phyloP scores from a whole-genome alignment of 257 asterid species.

The Penstemon eatonii region DNA sequence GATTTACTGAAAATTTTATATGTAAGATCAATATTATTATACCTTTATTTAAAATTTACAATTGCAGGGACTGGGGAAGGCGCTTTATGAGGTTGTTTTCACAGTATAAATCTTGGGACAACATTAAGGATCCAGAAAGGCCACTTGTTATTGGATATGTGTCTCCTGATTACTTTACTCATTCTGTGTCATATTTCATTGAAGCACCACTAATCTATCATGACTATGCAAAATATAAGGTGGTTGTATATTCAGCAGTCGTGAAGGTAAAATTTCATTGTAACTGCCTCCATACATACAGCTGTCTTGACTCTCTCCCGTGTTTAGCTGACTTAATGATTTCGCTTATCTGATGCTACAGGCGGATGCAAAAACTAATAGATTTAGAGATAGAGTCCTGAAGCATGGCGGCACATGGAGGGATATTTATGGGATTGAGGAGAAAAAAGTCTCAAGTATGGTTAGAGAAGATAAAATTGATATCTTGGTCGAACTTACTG shows the following conservation, averaged over 20 bases:
- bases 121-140: slow-evolving; percentile 81
- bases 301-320: slow-evolving; percentile 8
- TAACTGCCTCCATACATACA: slow-evolving; percentile 23
- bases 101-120: slow-evolving; percentile 89
- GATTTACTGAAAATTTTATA: slow-evolving; percentile 9
- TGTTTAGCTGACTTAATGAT: slow-evolving; percentile 18
- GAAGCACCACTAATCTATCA: slow-evolving; percentile 90
- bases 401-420: slow-evolving; percentile 92
- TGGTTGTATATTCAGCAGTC: slow-evolving; percentile 95
- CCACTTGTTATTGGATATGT: slow-evolving; percentile 91
- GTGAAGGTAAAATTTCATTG: slow-evolving; percentile 69
- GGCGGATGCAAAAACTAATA: slow-evolving; percentile 97
- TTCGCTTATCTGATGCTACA: slow-evolving; percentile 39
- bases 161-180: slow-evolving; percentile 99
- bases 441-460: slow-evolving; percentile 87
- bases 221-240: slow-evolving; percentile 73
- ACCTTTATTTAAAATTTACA: slow-evolving; percentile 30
- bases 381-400: slow-evolving; percentile 82
- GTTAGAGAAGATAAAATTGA: slow-evolving; percentile 93
- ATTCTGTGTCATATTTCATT: slow-evolving; percentile 92
- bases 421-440: slow-evolving; percentile 90
- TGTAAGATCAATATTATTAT: not conserved
- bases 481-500: slow-evolving; percentile 96
- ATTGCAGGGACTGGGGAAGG: slow-evolving; percentile 96
- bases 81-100: slow-evolving; percentile 89